These are phyloP conservation scores for Pseudogymnoascus sp. DNA, from an alignment of 2,329 filamentous ascomycete genomes.

Conservation along the genomic window DNA sequence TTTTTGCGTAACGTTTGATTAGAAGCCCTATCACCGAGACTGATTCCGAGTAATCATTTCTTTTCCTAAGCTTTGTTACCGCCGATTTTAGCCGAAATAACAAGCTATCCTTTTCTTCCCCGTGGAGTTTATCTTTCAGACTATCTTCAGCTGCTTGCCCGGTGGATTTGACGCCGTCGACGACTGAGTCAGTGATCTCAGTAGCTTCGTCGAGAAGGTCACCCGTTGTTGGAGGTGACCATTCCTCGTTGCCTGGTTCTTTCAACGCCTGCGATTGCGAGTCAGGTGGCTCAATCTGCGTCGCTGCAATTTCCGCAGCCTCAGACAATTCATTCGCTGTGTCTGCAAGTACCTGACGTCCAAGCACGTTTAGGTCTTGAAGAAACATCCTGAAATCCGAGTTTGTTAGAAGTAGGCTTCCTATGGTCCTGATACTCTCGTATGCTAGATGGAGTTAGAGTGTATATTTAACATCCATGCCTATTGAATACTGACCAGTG, in stretches of 20 bases:
- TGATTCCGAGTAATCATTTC: constrained; percentile 76
- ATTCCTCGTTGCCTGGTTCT: constrained; percentile 40
- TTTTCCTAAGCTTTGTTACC: constrained; percentile 63
- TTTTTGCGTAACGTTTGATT: constrained; percentile 66
- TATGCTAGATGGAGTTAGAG: constrained; percentile 46
- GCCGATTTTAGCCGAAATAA: constrained; percentile 67
- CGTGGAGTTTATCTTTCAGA: constrained; percentile 61
- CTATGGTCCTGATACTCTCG: constrained; percentile 72
- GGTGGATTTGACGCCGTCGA: constrained; percentile 39
- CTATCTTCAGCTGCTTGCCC: constrained; percentile 57
- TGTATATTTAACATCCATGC: neutral
- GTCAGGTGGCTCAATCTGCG: constrained; percentile 60
- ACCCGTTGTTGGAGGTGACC: constrained; percentile 45
- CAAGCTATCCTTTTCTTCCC: constrained; percentile 64
- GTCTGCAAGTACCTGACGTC: constrained; percentile 77
- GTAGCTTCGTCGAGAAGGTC: constrained; percentile 52
- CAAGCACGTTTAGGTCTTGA: constrained; percentile 68
- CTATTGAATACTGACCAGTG: constrained; percentile 44
- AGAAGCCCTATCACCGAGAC: constrained; percentile 70
- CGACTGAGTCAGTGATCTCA: constrained; percentile 38
- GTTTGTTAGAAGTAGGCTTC: constrained; percentile 78
- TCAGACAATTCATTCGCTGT: constrained; percentile 71
- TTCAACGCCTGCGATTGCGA: constrained; percentile 49
- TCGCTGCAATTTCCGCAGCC: constrained; percentile 64
- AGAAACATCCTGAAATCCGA: constrained; percentile 83